Evolutionary conservation across 2,329 filamentous ascomycete genomes (phyloP).

Genomic region (Truncatella angustata): DNA sequence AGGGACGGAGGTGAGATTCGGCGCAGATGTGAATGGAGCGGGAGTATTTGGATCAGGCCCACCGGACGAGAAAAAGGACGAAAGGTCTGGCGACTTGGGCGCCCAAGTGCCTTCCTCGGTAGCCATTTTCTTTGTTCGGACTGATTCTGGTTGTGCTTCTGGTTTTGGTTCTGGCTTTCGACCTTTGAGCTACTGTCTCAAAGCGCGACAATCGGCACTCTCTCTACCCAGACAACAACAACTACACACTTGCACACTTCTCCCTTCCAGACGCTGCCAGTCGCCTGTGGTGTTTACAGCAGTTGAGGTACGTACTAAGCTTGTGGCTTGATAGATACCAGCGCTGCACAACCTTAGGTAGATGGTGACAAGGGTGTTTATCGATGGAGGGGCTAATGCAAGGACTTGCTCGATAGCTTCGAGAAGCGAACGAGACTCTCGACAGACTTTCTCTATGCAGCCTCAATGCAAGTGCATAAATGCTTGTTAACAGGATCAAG

Average conservation of each 20-base stretch:
- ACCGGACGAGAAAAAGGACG: conserved; percentile 45
- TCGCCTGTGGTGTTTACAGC: neutral
- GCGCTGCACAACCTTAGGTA: neutral
- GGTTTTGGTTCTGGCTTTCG: neutral
- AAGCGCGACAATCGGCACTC: neutral
- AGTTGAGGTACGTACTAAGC: no score
- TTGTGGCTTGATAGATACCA: neutral
- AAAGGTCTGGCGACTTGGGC: conserved; percentile 59
- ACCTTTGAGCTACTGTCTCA: neutral
- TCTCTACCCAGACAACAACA: no score
- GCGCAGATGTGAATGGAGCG: neutral
- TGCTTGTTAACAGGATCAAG: neutral
- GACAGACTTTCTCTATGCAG: neutral
- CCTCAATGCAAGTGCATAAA: conserved; percentile 1
- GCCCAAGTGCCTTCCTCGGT: conserved; percentile 50
- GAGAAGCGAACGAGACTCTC: neutral
- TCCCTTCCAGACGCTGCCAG: neutral
- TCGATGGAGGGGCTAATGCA: conserved; percentile 12
- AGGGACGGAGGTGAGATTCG: neutral
- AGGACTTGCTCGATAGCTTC: conserved; percentile 8
- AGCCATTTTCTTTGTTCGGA: conserved; percentile 33
- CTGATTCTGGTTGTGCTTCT: neutral
- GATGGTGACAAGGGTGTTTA: conserved; percentile 4
- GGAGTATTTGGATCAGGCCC: neutral
- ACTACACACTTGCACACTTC: neutral